Conservation (phyloP, 2,329 filamentous ascomycete genomes). For the Venturia nashicola region DNA sequence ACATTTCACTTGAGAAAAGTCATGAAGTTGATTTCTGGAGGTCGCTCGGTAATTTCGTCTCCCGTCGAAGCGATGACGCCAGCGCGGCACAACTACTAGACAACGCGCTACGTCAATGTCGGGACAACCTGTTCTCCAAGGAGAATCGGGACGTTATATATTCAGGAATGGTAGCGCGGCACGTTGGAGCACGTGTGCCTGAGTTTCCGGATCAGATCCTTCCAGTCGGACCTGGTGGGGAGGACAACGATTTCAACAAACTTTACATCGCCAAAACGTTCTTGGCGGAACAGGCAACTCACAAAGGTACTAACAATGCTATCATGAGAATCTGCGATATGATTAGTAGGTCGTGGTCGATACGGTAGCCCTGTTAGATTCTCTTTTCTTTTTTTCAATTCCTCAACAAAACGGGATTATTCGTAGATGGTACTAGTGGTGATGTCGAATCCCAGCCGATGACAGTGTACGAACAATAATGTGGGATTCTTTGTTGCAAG, state of each 20-base stretch:
- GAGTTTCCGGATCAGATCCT: conserved; percentile 29
- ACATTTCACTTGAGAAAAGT: conserved; percentile 22
- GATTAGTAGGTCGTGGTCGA: conserved; percentile 31
- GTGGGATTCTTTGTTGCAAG: background rate
- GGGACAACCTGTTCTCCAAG: conserved; percentile 60
- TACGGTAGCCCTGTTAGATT: background rate
- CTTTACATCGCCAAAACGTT: conserved; percentile 36
- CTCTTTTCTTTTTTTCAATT: background rate
- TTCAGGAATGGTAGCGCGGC: conserved; percentile 69
- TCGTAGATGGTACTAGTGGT: background rate
- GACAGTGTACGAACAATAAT: background rate
- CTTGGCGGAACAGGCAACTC: conserved; percentile 32
- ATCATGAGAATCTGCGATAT: conserved; percentile 37
- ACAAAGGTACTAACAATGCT: conserved; percentile 32
- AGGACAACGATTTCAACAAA: conserved; percentile 18
- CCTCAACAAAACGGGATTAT: background rate
- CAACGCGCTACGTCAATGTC: conserved; percentile 50
- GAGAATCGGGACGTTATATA: conserved; percentile 89
- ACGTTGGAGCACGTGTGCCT: conserved; percentile 50
- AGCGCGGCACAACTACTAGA: conserved; percentile 48
- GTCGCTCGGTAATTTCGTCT: conserved; percentile 59
- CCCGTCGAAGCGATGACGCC: conserved; percentile 49
- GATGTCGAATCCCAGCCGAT: background rate
- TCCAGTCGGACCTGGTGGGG: conserved; percentile 21
- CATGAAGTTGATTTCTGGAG: conserved; percentile 71